phyloP scores from a whole-genome alignment of 495 filamentous ascomycete genomes.

The Daldinia bambusicola region DNA sequence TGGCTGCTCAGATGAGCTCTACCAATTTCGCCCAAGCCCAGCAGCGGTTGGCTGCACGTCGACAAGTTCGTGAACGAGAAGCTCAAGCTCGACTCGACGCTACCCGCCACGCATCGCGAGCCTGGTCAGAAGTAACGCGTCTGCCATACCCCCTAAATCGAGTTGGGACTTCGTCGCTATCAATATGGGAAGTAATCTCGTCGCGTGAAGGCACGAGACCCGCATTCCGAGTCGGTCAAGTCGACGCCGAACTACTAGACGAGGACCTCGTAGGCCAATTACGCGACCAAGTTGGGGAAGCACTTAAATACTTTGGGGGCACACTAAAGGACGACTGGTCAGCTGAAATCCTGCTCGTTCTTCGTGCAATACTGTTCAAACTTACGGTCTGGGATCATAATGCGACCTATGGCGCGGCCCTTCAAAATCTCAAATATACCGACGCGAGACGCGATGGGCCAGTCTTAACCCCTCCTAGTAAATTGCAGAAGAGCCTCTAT shows the following conservation, averaged over 20 bases:
- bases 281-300: conserved; percentile 87
- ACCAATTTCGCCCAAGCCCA: conserved; percentile 87
- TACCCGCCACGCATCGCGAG: conserved; percentile 67
- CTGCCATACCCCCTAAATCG: conserved; percentile 73
- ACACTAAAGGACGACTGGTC: conserved; percentile 79
- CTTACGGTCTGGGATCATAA: conserved; percentile 96
- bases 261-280: conserved; percentile 90
- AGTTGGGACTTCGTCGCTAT: conserved; percentile 65
- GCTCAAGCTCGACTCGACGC: conserved; percentile 64
- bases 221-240: conserved; percentile 92
- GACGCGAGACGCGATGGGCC: conserved; percentile 78
- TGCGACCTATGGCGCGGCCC: conserved; percentile 90
- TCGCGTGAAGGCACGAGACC: conserved; percentile 83
- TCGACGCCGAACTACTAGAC: conserved; percentile 95
- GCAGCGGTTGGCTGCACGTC: conserved; percentile 81
- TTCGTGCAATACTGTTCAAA: conserved; percentile 89
- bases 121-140: conserved; percentile 64
- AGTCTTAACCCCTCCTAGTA: conserved; percentile 68
- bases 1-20: conserved; percentile 67
- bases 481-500: conserved; percentile 84
- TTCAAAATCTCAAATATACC: conserved; percentile 90
- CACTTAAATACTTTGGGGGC: conserved; percentile 85
- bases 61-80: conserved; percentile 73
- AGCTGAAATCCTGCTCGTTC: conserved; percentile 79
- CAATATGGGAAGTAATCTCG: conserved; percentile 74